Evolutionary conservation across 2,329 filamentous ascomycete genomes (phyloP).

Genomic region (Fusarium sp.): DNA sequence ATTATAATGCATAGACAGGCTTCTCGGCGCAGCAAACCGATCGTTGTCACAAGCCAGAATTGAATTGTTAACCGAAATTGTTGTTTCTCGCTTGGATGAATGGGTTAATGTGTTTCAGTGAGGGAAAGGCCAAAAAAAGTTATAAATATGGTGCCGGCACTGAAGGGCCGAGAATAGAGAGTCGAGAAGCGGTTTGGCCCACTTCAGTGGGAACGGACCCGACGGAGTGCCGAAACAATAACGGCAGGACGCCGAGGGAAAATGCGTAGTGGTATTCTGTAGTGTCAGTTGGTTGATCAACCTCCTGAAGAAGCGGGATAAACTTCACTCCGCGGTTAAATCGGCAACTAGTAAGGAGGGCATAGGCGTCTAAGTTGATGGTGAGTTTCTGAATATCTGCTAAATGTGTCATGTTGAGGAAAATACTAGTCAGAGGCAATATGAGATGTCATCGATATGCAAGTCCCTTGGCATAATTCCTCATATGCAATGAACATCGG

Average conservation of each 20-base stretch:
- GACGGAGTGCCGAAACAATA: conserved; percentile 4
- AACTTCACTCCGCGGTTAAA: conserved; percentile 16
- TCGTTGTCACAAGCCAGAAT: not conserved
- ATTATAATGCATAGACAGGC: not conserved
- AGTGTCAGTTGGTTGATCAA: conserved; percentile 6
- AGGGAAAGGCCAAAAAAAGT: not conserved
- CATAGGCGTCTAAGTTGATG: conserved; percentile 1
- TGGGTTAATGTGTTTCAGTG: conserved; percentile 1
- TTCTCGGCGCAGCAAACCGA: not conserved
- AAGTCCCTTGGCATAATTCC: conserved; percentile 5
- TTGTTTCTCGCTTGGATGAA: conserved; percentile 7
- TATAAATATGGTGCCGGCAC: conserved; percentile 20
- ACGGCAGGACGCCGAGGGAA: not conserved
- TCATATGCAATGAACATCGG: not conserved
- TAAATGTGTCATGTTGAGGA: not conserved
- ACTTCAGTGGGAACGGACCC: not conserved
- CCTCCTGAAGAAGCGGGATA: conserved; percentile 12
- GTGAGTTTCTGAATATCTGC: not conserved
- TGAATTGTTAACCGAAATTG: conserved; percentile 5
- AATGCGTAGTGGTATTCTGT: not conserved
- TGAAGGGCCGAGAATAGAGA: conserved; percentile 16
- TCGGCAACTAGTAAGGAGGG: conserved; percentile 13
- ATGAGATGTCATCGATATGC: not conserved
- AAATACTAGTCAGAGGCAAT: not conserved
- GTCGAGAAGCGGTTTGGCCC: conserved; percentile 15